Evolutionary conservation across 345 rosid species (phyloP).

Genomic region (Turritis glabra): DNA sequence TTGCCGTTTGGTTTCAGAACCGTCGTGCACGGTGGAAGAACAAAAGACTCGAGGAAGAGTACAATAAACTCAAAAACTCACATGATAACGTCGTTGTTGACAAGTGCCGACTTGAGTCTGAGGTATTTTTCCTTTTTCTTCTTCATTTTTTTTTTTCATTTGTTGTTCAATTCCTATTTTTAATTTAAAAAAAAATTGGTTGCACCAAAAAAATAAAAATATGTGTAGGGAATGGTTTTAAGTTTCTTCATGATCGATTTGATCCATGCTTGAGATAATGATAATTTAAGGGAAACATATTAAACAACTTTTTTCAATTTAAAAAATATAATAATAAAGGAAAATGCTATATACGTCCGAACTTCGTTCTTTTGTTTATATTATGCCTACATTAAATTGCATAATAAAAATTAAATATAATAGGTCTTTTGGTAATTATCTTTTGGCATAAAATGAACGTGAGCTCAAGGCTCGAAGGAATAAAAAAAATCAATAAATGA

Average conservation of each 20-base stretch:
- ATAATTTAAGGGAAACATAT: background rate
- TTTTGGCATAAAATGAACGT: constrained; percentile 19
- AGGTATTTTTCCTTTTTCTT: constrained; percentile 46
- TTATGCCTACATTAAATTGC: background rate
- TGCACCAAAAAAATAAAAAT: background rate
- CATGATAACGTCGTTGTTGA: constrained; percentile 57
- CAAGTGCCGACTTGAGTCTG: constrained; percentile 72
- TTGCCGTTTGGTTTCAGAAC: constrained; percentile 98
- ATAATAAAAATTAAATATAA: background rate
- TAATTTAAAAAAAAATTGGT: too few species aligned
- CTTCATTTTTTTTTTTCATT: background rate
- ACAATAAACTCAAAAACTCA: constrained; percentile 48
- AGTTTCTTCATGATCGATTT: background rate
- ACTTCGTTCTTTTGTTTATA: background rate
- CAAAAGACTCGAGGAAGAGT: constrained; percentile 91
- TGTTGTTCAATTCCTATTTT: background rate
- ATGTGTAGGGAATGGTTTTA: background rate
- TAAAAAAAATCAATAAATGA: constrained; percentile 8
- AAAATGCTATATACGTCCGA: background rate
- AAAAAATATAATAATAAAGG: background rate
- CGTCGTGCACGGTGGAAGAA: constrained; percentile 87
- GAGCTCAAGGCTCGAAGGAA: constrained; percentile 57
- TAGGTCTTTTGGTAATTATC: background rate
- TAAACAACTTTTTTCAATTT: background rate
- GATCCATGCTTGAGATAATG: background rate